Percentiles rank a stretch among this genome's conserved stretches.
phyloP scores from a whole-genome alignment of 345 rosid genomes.

The Cardiospermum halicacabum region DNA sequence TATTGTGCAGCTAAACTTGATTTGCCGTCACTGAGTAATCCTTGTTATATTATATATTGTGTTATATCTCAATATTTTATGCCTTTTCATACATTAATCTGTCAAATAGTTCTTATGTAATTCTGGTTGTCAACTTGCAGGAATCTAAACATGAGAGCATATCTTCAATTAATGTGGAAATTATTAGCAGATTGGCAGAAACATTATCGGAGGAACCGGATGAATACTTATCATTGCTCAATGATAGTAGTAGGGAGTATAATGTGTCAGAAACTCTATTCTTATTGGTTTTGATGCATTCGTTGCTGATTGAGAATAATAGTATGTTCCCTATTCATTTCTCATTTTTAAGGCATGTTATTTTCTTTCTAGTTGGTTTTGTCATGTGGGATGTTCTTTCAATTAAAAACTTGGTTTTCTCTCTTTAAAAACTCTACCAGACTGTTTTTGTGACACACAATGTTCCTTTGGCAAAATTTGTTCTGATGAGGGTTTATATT shows the following conservation, averaged over 20 bases:
- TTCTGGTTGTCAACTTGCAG: slow-evolving; percentile 36
- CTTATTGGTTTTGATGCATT: slow-evolving; percentile 67
- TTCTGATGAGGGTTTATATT: slow-evolving; percentile 14
- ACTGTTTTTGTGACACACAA: not conserved
- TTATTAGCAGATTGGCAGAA: slow-evolving; percentile 54
- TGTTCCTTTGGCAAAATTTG: not conserved
- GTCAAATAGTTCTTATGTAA: slow-evolving; percentile 5
- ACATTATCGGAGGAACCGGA: slow-evolving; percentile 39
- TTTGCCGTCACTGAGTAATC: too few relatives aligned
- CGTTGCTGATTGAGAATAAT: slow-evolving; percentile 29
- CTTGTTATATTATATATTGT: too few relatives aligned
- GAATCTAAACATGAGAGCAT: slow-evolving; percentile 40
- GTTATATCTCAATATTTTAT: not conserved
- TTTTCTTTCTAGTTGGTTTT: not conserved
- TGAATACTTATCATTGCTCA: slow-evolving; percentile 54
- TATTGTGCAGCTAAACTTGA: not conserved
- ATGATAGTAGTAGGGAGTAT: slow-evolving; percentile 38
- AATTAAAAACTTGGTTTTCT: not conserved
- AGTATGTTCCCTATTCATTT: slow-evolving; percentile 29
- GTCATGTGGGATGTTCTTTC: not conserved
- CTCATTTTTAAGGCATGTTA: not conserved
- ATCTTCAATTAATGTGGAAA: slow-evolving; percentile 50
- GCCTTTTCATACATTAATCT: not conserved
- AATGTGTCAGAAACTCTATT: slow-evolving; percentile 58
- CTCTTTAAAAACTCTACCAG: not conserved